These are phyloP conservation scores for Glycyrrhiza uralensis DNA, from an alignment of 306 rosid genomes.

Conservation along the genomic window DNA sequence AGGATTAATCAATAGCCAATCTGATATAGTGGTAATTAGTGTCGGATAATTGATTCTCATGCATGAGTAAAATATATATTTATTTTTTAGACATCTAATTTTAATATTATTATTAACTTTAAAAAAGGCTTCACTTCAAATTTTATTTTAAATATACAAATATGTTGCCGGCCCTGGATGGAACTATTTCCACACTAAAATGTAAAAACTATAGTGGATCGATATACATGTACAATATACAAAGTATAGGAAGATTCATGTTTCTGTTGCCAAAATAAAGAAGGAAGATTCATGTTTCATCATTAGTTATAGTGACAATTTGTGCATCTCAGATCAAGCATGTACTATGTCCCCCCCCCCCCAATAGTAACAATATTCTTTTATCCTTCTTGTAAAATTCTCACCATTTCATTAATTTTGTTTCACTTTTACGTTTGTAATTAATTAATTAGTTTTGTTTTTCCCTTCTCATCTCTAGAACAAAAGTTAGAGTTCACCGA, in stretches of 20 bases:
- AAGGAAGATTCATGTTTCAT: slow-evolving; percentile 32
- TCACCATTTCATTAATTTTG: neutral
- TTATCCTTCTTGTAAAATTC: neutral
- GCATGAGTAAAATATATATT: too few species aligned
- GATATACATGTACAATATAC: slow-evolving; percentile 3
- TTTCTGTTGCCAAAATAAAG: too few species aligned
- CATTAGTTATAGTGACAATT: neutral
- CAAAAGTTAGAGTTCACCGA: slow-evolving; percentile 15
- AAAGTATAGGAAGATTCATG: slow-evolving; percentile 31
- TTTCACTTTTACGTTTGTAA: neutral
- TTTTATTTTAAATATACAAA: too few species aligned
- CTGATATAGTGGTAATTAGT: too few species aligned
- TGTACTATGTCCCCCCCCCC: neutral
- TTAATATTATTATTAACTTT: too few species aligned
- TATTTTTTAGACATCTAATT: too few species aligned
- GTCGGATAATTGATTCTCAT: too few species aligned
- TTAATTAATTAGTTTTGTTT: neutral
- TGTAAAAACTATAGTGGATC: neutral
- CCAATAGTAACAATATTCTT: neutral
- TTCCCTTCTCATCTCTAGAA: neutral
- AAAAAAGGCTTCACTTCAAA: too few species aligned
- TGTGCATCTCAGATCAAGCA: neutral
- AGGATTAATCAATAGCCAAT: too few species aligned
- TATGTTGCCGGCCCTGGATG: too few species aligned
- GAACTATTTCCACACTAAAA: neutral